Percentiles rank a stretch among this genome's conserved stretches.
These are phyloP conservation scores for Oidiodendron maius DNA, from an alignment of 495 filamentous ascomycete species.

Conservation along the genomic window DNA sequence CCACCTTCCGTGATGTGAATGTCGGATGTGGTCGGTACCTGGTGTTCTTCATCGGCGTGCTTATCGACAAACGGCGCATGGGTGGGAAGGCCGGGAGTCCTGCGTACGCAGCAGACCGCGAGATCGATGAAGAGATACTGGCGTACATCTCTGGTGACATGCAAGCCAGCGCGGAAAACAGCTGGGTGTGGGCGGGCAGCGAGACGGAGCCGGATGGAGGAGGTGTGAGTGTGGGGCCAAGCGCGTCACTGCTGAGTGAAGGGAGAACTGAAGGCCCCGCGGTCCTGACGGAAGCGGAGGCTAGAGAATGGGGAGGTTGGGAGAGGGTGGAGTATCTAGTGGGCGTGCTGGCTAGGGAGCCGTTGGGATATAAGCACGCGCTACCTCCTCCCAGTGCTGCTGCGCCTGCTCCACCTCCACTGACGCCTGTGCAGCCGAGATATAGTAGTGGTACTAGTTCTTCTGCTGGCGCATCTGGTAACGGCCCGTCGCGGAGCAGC, in stretches of 20 bases:
- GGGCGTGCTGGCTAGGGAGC: constrained; percentile 21
- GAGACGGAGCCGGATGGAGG: constrained; percentile 45
- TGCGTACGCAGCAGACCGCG: constrained; percentile 20
- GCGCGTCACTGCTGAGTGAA: constrained; percentile 15
- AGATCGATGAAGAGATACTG: constrained; percentile 87
- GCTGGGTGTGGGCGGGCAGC: constrained; percentile 81
- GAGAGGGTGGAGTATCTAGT: constrained; percentile 36
- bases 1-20: constrained; percentile 63
- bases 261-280: constrained; percentile 20
- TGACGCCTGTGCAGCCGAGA: too few species aligned
- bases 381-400: constrained; percentile 1
- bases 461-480: constrained; percentile 11
- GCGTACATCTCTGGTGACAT: constrained; percentile 86
- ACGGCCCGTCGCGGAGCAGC: constrained; percentile 20
- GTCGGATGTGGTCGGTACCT: constrained; percentile 76
- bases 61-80: constrained; percentile 34
- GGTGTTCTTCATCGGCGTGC: constrained; percentile 69
- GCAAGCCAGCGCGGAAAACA: constrained; percentile 71
- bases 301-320: constrained; percentile 53
- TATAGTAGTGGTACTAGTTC: constrained; percentile 16
- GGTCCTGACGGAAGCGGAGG: constrained; percentile 39
- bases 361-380: constrained; percentile 9
- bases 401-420: too few species aligned
- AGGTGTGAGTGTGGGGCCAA: constrained; percentile 1
- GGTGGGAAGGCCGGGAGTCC: constrained; percentile 16